Conservation (phyloP, 441 rosid species). For the Populus hybrid region DNA sequence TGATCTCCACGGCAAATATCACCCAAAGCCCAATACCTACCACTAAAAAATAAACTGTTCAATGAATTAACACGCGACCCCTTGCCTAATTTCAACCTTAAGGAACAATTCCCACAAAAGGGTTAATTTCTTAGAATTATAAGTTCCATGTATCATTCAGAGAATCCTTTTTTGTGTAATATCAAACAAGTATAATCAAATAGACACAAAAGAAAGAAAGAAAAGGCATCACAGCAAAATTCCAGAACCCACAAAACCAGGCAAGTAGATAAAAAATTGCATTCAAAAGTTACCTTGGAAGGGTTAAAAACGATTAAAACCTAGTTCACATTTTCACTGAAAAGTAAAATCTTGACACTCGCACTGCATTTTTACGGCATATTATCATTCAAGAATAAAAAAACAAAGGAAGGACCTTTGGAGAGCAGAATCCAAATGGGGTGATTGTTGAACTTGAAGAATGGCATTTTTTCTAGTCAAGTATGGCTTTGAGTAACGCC, state of each 20-base stretch:
- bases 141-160: neutral
- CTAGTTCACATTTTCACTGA: too few relatives aligned
- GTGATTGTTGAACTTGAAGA: slow-evolving; percentile 49
- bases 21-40: neutral
- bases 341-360: neutral
- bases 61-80: neutral
- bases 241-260: neutral
- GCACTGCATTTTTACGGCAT: neutral
- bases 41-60: neutral
- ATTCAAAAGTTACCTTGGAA: neutral
- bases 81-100: neutral
- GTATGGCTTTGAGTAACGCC: slow-evolving; percentile 53
- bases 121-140: neutral
- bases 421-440: slow-evolving; percentile 55
- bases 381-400: neutral
- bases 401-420: slow-evolving; percentile 35
- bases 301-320: too few relatives aligned
- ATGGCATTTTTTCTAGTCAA: slow-evolving; percentile 62
- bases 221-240: neutral
- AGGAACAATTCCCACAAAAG: neutral
- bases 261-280: neutral
- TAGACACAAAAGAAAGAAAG: too few relatives aligned
- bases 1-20: neutral
- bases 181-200: neutral
- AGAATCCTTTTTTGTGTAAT: neutral